Conservation (phyloP, 805 yeast species). For the Tetrapisispora nanseiensis region DNA sequence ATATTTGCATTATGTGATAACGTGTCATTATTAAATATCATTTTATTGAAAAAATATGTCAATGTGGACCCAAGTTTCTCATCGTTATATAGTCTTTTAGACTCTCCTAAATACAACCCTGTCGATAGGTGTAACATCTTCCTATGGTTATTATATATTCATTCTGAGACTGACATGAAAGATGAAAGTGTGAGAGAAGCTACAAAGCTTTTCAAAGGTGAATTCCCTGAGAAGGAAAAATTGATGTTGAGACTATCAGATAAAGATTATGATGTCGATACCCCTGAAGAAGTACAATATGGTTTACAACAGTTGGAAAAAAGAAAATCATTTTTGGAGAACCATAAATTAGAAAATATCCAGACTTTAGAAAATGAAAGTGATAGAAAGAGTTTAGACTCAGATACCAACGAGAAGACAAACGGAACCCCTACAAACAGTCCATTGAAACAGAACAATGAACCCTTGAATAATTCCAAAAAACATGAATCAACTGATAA, state of each 20-base stretch:
- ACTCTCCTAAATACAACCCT: constrained; percentile 52
- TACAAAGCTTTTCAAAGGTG: constrained; percentile 13
- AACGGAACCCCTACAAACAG: neutral
- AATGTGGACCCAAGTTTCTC: constrained; percentile 28
- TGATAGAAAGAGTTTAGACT: neutral
- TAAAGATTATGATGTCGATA: constrained; percentile 20
- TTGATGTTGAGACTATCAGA: constrained; percentile 10
- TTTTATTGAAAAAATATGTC: constrained; percentile 18
- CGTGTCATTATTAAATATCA: constrained; percentile 40
- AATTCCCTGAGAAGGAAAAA: constrained; percentile 3
- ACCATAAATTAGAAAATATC: constrained; percentile 4
- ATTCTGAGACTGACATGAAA: constrained; percentile 61
- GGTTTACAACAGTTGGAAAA: constrained; percentile 20
- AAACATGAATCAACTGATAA: neutral
- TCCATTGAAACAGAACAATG: constrained; percentile 2
- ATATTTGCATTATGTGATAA: constrained; percentile 64
- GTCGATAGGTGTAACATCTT: constrained; percentile 59
- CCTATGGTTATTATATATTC: constrained; percentile 75
- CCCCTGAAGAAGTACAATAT: constrained; percentile 21
- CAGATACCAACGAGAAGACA: neutral
- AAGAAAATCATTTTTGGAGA: constrained; percentile 19
- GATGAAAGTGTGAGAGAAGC: constrained; percentile 36
- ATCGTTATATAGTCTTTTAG: constrained; percentile 59
- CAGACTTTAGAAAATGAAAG: neutral
- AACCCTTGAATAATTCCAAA: neutral